Conservation (phyloP, 2,329 filamentous ascomycete genomes). For the Fusarium oxysporum region DNA sequence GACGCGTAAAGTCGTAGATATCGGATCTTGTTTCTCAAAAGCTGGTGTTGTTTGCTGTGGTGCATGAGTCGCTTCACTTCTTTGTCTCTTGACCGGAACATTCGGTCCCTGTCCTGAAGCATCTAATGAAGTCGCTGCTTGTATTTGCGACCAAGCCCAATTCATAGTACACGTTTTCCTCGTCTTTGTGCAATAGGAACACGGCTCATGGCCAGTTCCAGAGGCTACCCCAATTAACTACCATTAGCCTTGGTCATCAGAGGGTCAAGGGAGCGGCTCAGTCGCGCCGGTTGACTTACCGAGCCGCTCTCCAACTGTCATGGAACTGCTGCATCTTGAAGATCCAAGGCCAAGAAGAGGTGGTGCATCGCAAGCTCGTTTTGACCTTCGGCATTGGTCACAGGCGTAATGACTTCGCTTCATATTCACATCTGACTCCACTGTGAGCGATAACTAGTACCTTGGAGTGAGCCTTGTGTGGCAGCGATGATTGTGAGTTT, state of each 20-base stretch:
- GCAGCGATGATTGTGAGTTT: background rate
- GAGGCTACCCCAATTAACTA: background rate
- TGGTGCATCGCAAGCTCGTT: conserved; percentile 42
- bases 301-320: conserved; percentile 13
- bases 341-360: conserved; percentile 18
- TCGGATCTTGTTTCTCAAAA: background rate
- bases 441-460: background rate
- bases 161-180: conserved; percentile 47
- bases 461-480: background rate
- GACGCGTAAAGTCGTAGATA: background rate
- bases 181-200: conserved; percentile 49
- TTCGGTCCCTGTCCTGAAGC: background rate
- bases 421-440: conserved; percentile 21
- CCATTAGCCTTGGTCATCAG: background rate
- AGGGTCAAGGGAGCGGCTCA: background rate
- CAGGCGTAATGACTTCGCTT: conserved; percentile 43
- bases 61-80: background rate
- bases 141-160: conserved; percentile 39
- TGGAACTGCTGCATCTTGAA: background rate
- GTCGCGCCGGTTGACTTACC: conserved; percentile 20
- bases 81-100: conserved; percentile 20
- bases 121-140: conserved; percentile 23
- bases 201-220: conserved; percentile 23
- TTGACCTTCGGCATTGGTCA: conserved; percentile 42
- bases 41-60: background rate